phyloP scores from a whole-genome alignment of 2,329 filamentous ascomycete species.

The Macrophomina phaseolina region DNA sequence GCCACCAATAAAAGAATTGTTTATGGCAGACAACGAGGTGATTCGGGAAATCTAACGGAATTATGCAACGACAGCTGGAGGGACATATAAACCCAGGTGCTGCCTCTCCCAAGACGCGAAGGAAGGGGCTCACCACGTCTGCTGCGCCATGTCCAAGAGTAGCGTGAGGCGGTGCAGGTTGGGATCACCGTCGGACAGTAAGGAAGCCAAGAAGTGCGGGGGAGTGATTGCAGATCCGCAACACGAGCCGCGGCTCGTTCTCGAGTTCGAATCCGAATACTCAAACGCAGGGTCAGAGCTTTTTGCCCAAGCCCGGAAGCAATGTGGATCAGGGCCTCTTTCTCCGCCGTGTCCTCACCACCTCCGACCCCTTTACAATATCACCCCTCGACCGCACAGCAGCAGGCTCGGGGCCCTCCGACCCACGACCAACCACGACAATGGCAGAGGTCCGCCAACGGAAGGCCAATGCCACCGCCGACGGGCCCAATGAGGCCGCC shows the following conservation, averaged over 20 bases:
- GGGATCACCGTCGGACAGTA: neutral
- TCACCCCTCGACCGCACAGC: neutral
- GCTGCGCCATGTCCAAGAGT: conserved; percentile 9
- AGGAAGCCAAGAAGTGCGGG: neutral
- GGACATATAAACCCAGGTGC: neutral
- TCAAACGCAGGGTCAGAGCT: neutral
- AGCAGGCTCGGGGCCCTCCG: neutral
- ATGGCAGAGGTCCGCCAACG: conserved; percentile 20
- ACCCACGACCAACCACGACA: neutral
- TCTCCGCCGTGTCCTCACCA: neutral
- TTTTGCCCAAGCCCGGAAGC: neutral
- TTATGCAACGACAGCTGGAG: too few relatives aligned
- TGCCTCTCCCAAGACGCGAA: neutral
- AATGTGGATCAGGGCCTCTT: neutral
- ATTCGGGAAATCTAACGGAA: too few relatives aligned
- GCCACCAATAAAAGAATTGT: too few relatives aligned
- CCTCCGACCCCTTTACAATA: neutral
- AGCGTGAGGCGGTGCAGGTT: neutral
- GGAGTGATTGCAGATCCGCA: neutral
- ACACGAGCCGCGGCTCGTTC: too few relatives aligned
- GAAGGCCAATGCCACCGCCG: conserved; percentile 10
- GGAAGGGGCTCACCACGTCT: neutral
- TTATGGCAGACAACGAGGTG: too few relatives aligned
- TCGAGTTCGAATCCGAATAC: too few relatives aligned
- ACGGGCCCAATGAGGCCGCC: neutral